phyloP scores from a whole-genome alignment of 2,329 filamentous ascomycete genomes.

The Calcarisporium arbuscula region DNA sequence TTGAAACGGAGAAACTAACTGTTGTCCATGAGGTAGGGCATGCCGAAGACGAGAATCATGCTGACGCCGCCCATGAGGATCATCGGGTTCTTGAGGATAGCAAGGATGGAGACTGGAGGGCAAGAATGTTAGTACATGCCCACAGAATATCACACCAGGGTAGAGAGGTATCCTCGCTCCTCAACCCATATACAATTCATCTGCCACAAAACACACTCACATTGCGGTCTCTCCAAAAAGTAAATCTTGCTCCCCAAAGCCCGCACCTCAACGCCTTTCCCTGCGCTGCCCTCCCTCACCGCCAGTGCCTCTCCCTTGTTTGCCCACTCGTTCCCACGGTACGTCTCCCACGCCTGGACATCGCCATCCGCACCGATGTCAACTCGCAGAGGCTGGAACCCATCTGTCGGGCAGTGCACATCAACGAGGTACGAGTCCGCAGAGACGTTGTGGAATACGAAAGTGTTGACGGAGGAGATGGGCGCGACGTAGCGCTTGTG shows the following conservation, averaged over 20 bases:
- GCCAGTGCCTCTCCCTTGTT: constrained; percentile 65
- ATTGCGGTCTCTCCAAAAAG: constrained; percentile 68
- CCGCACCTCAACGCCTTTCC: constrained; percentile 53
- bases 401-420: constrained; percentile 66
- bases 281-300: constrained; percentile 30
- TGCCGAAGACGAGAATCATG: constrained; percentile 77
- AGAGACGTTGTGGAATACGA: constrained; percentile 68
- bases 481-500: constrained; percentile 44
- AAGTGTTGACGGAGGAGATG: constrained; percentile 61
- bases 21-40: constrained; percentile 93
- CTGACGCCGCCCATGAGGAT: constrained; percentile 84
- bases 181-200: too few species aligned
- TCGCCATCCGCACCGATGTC: constrained; percentile 52
- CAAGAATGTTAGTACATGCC: constrained; percentile 5
- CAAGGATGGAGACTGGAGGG: constrained; percentile 64
- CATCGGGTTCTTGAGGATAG: constrained; percentile 90
- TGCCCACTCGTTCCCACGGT: constrained; percentile 80
- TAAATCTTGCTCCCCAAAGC: constrained; percentile 62
- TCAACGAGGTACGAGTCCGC: constrained; percentile 75
- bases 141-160: too few species aligned
- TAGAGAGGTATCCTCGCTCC: too few species aligned
- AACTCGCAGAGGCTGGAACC: constrained; percentile 73
- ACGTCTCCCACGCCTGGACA: constrained; percentile 74
- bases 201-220: constrained; percentile 50
- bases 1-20: constrained; percentile 55